Percentiles rank a stretch among this genome's conserved stretches.
Conservation (phyloP, 805 yeast genomes). For the Kodamaea sagamina region DNA sequence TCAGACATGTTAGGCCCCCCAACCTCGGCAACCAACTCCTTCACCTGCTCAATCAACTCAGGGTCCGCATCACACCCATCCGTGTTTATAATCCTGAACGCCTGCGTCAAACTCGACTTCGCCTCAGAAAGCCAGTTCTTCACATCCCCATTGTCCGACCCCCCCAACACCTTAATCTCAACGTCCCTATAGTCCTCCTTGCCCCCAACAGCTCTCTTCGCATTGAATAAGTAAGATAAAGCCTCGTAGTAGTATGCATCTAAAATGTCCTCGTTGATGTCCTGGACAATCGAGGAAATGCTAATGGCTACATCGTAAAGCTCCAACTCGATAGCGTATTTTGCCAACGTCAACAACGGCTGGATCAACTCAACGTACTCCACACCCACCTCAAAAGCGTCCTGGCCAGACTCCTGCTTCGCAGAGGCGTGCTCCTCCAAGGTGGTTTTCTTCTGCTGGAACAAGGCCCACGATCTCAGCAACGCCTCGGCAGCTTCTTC, state of each 20-base stretch:
- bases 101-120: slow-evolving; percentile 45
- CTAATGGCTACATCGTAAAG: slow-evolving; percentile 63
- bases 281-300: slow-evolving; percentile 67
- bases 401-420: slow-evolving; percentile 22
- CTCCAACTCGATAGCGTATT: slow-evolving; percentile 77
- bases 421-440: slow-evolving; percentile 45
- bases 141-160: slow-evolving; percentile 30
- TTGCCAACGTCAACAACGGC: slow-evolving; percentile 70
- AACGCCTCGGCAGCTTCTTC: slow-evolving; percentile 75
- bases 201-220: slow-evolving; percentile 37
- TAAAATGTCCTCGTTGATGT: slow-evolving; percentile 79
- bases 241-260: slow-evolving; percentile 86
- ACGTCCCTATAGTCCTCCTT: slow-evolving; percentile 45
- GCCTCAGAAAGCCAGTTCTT: slow-evolving; percentile 38
- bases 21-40: slow-evolving; percentile 49
- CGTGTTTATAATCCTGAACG: slow-evolving; percentile 43
- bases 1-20: slow-evolving; percentile 61
- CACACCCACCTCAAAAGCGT: slow-evolving; percentile 43
- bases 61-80: slow-evolving; percentile 51
- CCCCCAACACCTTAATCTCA: slow-evolving; percentile 22
- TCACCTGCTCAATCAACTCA: slow-evolving; percentile 59
- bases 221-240: slow-evolving; percentile 58
- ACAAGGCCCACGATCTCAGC: slow-evolving; percentile 69
- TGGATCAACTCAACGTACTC: slow-evolving; percentile 70
- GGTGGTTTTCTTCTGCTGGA: slow-evolving; percentile 49